phyloP scores from a whole-genome alignment of 306 rosid species.

The barrel medic (Medicago truncatula) region MtrunA17r5.0-ANR NC_053049.1:30885001-30885500 shows the following conservation, averaged over 20 bases:
- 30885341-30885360: slow-evolving; percentile 75
- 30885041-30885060: too few species aligned
- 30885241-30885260: background rate
- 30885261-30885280: slow-evolving; percentile 66
- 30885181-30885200: background rate
- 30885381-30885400: slow-evolving; percentile 2
- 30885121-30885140: slow-evolving; percentile 42
- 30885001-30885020: background rate
- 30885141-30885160: slow-evolving; percentile 46
- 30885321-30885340: slow-evolving; percentile 63
- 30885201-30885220: background rate
- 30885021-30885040: too few species aligned
- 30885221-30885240: background rate
- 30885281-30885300: slow-evolving; percentile 63
- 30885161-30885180: slow-evolving; percentile 24
- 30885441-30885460: slow-evolving; percentile 51
- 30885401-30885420: background rate
- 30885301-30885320: slow-evolving; percentile 55
- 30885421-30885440: background rate
- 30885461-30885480: slow-evolving; percentile 72
- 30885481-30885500: slow-evolving; percentile 34
- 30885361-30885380: slow-evolving; percentile 57
- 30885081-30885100: slow-evolving; percentile 84
- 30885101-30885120: slow-evolving; percentile 73
- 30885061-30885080: slow-evolving; percentile 74